Evolutionary conservation across 1,139 yeast genomes (phyloP).

Genomic region (Pneumocystis oryctolagi): DNA sequence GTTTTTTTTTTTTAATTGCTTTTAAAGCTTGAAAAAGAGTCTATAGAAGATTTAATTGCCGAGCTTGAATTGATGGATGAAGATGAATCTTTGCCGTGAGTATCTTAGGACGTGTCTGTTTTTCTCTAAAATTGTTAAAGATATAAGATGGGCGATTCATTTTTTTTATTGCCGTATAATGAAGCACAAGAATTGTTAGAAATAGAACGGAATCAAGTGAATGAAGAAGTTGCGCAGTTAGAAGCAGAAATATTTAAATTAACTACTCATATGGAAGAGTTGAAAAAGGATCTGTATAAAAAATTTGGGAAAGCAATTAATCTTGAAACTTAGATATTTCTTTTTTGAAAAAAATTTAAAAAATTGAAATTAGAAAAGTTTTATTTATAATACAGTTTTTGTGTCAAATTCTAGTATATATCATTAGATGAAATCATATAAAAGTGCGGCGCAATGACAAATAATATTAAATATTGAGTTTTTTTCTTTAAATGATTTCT

Average conservation of each 20-base stretch:
- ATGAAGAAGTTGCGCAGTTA: slow-evolving; percentile 33
- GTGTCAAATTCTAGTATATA: no score
- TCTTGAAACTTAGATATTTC: slow-evolving; percentile 34
- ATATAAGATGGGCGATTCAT: slow-evolving; percentile 62
- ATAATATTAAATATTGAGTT: no score
- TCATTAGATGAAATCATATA: no score
- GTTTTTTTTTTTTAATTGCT: slow-evolving; percentile 29
- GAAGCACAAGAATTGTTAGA: slow-evolving; percentile 58
- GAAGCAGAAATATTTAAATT: slow-evolving; percentile 38
- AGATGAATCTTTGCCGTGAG: slow-evolving; percentile 36
- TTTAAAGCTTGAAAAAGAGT: slow-evolving; percentile 64
- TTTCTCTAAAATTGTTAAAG: slow-evolving; percentile 19
- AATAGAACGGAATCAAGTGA: slow-evolving; percentile 37
- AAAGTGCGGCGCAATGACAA: no score
- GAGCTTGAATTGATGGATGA: slow-evolving; percentile 81
- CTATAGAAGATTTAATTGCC: slow-evolving; percentile 67
- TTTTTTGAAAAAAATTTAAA: background rate
- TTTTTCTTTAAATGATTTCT: no score
- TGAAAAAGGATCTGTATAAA: slow-evolving; percentile 65
- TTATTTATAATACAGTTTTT: background rate
- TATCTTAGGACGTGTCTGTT: background rate
- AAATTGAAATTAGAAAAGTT: background rate
- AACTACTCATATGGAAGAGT: slow-evolving; percentile 39
- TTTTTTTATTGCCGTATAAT: slow-evolving; percentile 48
- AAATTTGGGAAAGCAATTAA: slow-evolving; percentile 85